phyloP scores from a whole-genome alignment of 2,329 filamentous ascomycete species.

The Juglanconis oblonga region DNA sequence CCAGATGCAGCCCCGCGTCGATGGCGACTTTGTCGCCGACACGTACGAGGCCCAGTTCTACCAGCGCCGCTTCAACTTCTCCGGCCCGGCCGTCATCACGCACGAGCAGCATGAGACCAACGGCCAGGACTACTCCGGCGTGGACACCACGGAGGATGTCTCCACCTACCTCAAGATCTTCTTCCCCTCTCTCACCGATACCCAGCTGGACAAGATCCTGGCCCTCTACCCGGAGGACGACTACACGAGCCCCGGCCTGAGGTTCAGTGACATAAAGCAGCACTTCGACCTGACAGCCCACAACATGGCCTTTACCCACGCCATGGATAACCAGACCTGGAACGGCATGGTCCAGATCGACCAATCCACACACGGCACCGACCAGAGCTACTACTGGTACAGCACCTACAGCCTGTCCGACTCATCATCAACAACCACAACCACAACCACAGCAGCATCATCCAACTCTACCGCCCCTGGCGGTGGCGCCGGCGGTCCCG shows the following conservation, averaged over 20 bases:
- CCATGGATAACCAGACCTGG: slow-evolving; percentile 34
- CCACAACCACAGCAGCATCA: slow-evolving; percentile 9
- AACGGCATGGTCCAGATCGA: slow-evolving; percentile 32
- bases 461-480: slow-evolving; percentile 16
- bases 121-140: slow-evolving; percentile 25
- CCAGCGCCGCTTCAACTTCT: slow-evolving; percentile 34
- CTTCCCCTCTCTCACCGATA: slow-evolving; percentile 33
- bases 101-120: slow-evolving; percentile 35
- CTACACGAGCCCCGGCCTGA: slow-evolving; percentile 32
- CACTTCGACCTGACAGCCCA: slow-evolving; percentile 32
- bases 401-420: slow-evolving; percentile 24
- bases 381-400: slow-evolving; percentile 35
- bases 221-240: slow-evolving; percentile 30
- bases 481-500: slow-evolving; percentile 11
- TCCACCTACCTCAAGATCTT: slow-evolving; percentile 27
- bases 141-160: slow-evolving; percentile 32
- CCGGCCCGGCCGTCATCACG: slow-evolving; percentile 31
- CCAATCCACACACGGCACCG: slow-evolving; percentile 32
- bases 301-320: slow-evolving; percentile 32
- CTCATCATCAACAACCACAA: neutral
- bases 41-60: slow-evolving; percentile 35
- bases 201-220: slow-evolving; percentile 28
- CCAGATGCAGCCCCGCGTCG: slow-evolving; percentile 34
- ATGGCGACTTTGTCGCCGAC: slow-evolving; percentile 33
- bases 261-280: slow-evolving; percentile 35